phyloP scores from a whole-genome alignment of 495 filamentous ascomycete species.

The Penicillium parvum region DNA sequence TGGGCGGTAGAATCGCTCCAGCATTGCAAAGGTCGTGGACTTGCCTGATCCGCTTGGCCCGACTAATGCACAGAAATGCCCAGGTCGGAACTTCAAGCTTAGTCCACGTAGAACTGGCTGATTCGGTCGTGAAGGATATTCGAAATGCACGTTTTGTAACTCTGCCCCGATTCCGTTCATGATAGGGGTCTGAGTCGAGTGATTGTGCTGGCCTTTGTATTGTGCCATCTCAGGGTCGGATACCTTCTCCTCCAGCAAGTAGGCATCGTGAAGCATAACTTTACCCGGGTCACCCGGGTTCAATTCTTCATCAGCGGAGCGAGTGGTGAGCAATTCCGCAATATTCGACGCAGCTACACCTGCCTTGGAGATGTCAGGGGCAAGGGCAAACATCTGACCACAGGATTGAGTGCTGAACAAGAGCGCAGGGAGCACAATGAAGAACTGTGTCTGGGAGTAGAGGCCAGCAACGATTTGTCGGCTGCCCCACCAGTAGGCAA shows the following conservation, averaged over 20 bases:
- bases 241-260: conserved; percentile 21
- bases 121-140: conserved; percentile 56
- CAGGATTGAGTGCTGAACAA: conserved; percentile 58
- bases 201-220: background rate
- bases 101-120: conserved; percentile 49
- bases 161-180: conserved; percentile 36
- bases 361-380: conserved; percentile 58
- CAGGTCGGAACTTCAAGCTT: conserved; percentile 49
- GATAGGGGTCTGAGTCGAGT: background rate
- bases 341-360: conserved; percentile 32
- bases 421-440: conserved; percentile 58
- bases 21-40: conserved; percentile 53
- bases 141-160: conserved; percentile 52
- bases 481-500: conserved; percentile 67
- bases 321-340: conserved; percentile 29
- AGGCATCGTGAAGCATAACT: conserved; percentile 4
- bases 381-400: conserved; percentile 62
- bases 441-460: conserved; percentile 59
- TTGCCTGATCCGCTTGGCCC: conserved; percentile 60
- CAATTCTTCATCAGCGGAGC: conserved; percentile 28
- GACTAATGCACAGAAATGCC: conserved; percentile 56
- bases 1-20: conserved; percentile 56
- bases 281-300: conserved; percentile 11
- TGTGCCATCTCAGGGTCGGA: conserved; percentile 23
- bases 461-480: conserved; percentile 50